Base-by-base conservation (phyloP, 2,329 filamentous ascomycete species). In the Colletotrichum sp. region DNA sequence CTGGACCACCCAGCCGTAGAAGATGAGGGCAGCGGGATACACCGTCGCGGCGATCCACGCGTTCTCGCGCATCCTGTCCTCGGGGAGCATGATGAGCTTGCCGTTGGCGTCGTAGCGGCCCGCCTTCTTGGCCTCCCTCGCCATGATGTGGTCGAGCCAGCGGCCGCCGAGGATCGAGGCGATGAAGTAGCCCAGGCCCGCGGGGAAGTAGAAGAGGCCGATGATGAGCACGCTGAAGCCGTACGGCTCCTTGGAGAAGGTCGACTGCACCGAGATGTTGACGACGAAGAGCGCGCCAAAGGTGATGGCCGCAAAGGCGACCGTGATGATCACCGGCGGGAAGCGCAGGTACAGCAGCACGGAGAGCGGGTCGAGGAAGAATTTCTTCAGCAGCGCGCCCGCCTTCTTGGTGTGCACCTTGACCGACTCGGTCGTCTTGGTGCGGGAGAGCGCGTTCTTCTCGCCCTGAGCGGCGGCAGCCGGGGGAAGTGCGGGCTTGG, bases 71-170 rank as follows among this genome's bases (percentile, higher is more conserved):
- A 97, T 94, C 15, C 95, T 90, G 82, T 97, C 95, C 84, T 97
- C 95, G 0, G 95, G 95, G 3, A 91, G 87, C 80, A 92, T 94
- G 12, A 95, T 85, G 24, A 95, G 86, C 74, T 89, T 90, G 16
- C 94, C 94, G 48, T 90, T 84, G 43, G 89, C 89, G 78, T 95
- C 94, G 79, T 93, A 94, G 28, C 94, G 88, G 15, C 91, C 91
- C 0, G 93, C 94, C 77, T 89, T 92, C n/a, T 85, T 86, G 1
- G 95, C 95, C 83, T 95, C 93, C 24, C 94, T 90, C 36, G 91
- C 88, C 95, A 97, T 97, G 83, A 97, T 96, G 21, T 84, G 85
- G 82, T 97, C 95, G 79, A 94, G 93, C 95, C 95, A 97, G 56
- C 87, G 88, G 1, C 95, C 95, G 55, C 94, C 94, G 43, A 94